Percentiles rank a stretch among this genome's conserved stretches.
Evolutionary conservation across 2,329 filamentous ascomycete genomes (phyloP).

Genomic region (Colletotrichum abscissum): DNA sequence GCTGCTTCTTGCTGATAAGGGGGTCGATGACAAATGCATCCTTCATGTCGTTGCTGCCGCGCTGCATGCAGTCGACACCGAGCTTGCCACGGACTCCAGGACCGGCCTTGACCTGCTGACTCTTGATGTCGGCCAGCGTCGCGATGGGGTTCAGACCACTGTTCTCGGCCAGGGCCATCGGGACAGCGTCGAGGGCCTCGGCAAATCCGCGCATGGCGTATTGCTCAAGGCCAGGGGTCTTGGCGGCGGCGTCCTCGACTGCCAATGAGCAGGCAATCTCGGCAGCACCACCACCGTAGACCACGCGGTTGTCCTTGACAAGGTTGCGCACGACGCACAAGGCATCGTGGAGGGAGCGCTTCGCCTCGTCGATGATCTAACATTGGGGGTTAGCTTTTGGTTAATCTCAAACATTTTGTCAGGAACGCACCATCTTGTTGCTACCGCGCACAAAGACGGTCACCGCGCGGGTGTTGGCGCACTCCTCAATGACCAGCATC

Average conservation of each 20-base stretch:
- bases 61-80: slow-evolving; percentile 98
- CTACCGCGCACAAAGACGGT: slow-evolving; percentile 96
- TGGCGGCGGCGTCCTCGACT: slow-evolving; percentile 92
- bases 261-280: slow-evolving; percentile 97
- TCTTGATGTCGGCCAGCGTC: slow-evolving; percentile 94
- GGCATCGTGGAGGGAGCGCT: slow-evolving; percentile 96
- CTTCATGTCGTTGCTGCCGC: slow-evolving; percentile 96
- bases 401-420: neutral
- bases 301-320: slow-evolving; percentile 94
- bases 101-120: slow-evolving; percentile 87
- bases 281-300: slow-evolving; percentile 95
- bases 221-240: slow-evolving; percentile 97
- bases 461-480: slow-evolving; percentile 95
- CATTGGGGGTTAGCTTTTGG: slow-evolving; percentile 36
- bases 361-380: slow-evolving; percentile 98
- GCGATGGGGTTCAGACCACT: slow-evolving; percentile 96
- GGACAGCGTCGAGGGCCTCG: slow-evolving; percentile 91
- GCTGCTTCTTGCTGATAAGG: slow-evolving; percentile 97
- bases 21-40: slow-evolving; percentile 98
- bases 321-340: slow-evolving; percentile 98
- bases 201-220: slow-evolving; percentile 99
- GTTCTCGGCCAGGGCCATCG: slow-evolving; percentile 98
- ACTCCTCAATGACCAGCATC: slow-evolving; percentile 99
- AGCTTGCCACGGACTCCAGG: slow-evolving; percentile 67
- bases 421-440: slow-evolving; percentile 93